phyloP scores from a whole-genome alignment of 2,329 filamentous ascomycete species.

The Ceratocystis cubensis region DNA sequence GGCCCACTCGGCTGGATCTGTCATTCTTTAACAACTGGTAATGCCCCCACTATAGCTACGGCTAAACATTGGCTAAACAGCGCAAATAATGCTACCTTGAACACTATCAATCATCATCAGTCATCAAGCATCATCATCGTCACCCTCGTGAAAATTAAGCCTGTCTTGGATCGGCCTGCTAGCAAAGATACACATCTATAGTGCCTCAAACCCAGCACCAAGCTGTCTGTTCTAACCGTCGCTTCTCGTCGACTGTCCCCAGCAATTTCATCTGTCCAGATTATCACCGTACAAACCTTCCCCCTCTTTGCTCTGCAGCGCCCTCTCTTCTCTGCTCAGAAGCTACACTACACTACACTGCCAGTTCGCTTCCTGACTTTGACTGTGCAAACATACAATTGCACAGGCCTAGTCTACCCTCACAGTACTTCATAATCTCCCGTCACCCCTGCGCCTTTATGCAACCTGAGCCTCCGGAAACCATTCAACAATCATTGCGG shows the following conservation, averaged over 20 bases:
- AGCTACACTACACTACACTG: neutral
- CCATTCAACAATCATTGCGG: neutral
- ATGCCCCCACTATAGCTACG: neutral
- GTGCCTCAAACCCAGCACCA: neutral
- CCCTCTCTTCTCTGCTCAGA: neutral
- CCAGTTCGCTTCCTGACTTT: constrained; percentile 6
- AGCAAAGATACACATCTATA: neutral
- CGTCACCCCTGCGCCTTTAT: constrained; percentile 7
- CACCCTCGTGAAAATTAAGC: neutral
- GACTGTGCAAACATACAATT: constrained; percentile 6
- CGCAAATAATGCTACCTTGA: neutral
- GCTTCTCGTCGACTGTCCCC: neutral
- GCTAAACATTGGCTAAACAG: neutral
- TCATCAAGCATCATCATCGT: neutral
- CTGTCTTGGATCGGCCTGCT: no score
- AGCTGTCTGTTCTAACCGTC: neutral
- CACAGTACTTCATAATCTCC: neutral
- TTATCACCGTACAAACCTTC: neutral
- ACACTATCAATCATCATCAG: neutral
- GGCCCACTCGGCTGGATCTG: neutral
- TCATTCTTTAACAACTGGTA: neutral
- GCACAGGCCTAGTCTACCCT: constrained; percentile 13
- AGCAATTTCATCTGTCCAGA: no score
- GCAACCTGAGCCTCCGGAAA: neutral
- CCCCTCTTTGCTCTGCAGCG: neutral